A percentile compares a stretch with the other conserved stretches of the same genome.
These are phyloP conservation scores for Durusdinium trenchii DNA, from an alignment of 73 alveolate genomes.

Conservation along the genomic window DNA sequence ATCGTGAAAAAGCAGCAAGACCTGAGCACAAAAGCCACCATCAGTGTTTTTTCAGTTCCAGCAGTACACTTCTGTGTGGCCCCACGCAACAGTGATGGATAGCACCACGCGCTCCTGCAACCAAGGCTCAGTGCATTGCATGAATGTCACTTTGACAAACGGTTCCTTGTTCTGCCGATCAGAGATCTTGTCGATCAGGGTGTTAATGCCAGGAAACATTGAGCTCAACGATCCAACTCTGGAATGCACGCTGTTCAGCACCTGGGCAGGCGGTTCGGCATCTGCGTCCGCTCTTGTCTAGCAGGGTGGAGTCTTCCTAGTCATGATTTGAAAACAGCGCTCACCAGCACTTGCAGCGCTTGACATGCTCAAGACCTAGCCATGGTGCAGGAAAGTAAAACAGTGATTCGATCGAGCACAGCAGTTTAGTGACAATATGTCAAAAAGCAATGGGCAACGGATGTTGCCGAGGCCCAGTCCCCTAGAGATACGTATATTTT, in stretches of 20 bases:
- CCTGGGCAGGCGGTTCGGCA: slow-evolving; percentile 43
- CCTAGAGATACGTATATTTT: too few species aligned
- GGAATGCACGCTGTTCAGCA: slow-evolving; percentile 80
- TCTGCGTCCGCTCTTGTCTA: too few species aligned
- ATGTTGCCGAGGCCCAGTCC: too few species aligned
- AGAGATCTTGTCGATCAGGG: slow-evolving; percentile 75
- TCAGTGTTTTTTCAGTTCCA: not conserved
- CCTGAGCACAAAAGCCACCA: slow-evolving; percentile 23
- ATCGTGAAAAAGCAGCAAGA: slow-evolving; percentile 90
- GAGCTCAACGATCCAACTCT: slow-evolving; percentile 85
- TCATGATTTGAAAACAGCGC: too few species aligned
- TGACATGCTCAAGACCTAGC: too few species aligned
- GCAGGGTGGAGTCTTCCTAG: too few species aligned
- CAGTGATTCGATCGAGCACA: too few species aligned
- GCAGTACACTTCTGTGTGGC: not conserved
- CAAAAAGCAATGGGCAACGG: too few species aligned
- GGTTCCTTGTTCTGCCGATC: slow-evolving; percentile 83
- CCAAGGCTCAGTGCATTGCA: not conserved
- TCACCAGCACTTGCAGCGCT: too few species aligned
- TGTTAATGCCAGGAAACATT: slow-evolving; percentile 84
- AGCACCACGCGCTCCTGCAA: slow-evolving; percentile 83
- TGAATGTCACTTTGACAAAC: not conserved
- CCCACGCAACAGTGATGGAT: slow-evolving; percentile 62
- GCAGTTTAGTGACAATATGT: too few species aligned
- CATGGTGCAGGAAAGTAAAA: too few species aligned